Evolutionary conservation across 371 early-diverging fungal species (phyloP).

Genomic region (Mycotypha africana): DNA sequence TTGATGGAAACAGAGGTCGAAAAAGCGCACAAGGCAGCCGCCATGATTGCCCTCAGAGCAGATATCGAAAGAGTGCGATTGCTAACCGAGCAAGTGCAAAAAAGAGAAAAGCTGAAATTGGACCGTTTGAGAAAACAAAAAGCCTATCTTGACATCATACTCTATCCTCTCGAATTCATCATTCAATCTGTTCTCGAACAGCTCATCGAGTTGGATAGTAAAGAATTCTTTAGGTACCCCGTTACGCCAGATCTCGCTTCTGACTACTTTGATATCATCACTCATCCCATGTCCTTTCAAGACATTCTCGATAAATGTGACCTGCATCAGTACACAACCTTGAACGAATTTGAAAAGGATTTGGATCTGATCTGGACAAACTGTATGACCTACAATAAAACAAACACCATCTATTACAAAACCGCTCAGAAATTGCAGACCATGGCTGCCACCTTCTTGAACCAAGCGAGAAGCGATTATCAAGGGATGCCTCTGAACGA

Average conservation of each 20-base stretch:
- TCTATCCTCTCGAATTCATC: constrained; percentile 70
- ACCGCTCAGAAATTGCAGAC: constrained; percentile 48
- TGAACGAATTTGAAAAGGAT: constrained; percentile 41
- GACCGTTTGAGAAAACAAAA: constrained; percentile 54
- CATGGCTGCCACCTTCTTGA: constrained; percentile 24
- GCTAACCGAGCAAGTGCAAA: constrained; percentile 80
- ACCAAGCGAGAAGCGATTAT: not conserved
- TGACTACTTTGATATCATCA: constrained; percentile 74
- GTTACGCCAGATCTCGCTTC: constrained; percentile 76
- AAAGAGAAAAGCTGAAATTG: constrained; percentile 84
- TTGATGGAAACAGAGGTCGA: constrained; percentile 76
- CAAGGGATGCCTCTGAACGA: not conserved
- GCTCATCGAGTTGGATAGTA: constrained; percentile 59
- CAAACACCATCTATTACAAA: constrained; percentile 64
- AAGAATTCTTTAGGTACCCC: constrained; percentile 54
- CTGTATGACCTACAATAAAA: constrained; percentile 69
- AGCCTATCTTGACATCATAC: constrained; percentile 60
- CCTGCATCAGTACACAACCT: constrained; percentile 24
- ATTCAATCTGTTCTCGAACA: constrained; percentile 59
- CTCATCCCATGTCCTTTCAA: constrained; percentile 53
- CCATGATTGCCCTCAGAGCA: constrained; percentile 58
- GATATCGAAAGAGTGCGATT: constrained; percentile 87
- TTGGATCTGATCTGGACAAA: constrained; percentile 60
- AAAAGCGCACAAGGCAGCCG: constrained; percentile 59
- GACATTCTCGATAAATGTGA: constrained; percentile 46